Evolutionary conservation across 2,329 filamentous ascomycete genomes (phyloP).

Genomic region (Microsporum canis): DNA sequence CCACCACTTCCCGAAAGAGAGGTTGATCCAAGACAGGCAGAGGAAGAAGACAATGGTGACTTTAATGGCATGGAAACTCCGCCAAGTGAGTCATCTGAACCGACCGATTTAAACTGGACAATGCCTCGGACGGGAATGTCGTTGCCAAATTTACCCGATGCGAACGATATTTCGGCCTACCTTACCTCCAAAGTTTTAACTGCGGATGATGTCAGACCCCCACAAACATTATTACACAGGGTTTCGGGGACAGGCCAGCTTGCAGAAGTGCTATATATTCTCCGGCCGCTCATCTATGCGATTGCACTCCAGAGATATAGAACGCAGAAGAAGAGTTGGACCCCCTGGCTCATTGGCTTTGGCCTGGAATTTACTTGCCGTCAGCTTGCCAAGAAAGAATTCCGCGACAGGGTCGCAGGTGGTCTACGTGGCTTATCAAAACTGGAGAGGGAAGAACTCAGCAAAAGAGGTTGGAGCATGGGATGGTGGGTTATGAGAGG

Average conservation of each 20-base stretch:
- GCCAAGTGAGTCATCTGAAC: constrained; percentile 28
- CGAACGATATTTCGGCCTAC: constrained; percentile 73
- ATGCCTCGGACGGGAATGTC: constrained; percentile 92
- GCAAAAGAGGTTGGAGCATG: constrained; percentile 76
- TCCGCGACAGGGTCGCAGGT: constrained; percentile 52
- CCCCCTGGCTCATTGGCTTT: constrained; percentile 80
- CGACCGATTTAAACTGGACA: constrained; percentile 52
- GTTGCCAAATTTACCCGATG: constrained; percentile 69
- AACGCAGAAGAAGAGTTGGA: constrained; percentile 68
- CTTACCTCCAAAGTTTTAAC: constrained; percentile 82
- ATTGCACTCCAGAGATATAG: constrained; percentile 64
- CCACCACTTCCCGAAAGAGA: constrained; percentile 81
- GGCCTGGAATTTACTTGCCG: constrained; percentile 77
- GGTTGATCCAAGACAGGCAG: constrained; percentile 52
- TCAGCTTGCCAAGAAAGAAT: constrained; percentile 63
- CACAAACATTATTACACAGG: constrained; percentile 71
- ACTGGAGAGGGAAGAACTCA: constrained; percentile 81
- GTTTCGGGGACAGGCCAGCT: constrained; percentile 60
- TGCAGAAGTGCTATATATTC: constrained; percentile 83
- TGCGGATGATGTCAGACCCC: constrained; percentile 91
- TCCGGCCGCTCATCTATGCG: constrained; percentile 80
- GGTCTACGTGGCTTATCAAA: constrained; percentile 67
- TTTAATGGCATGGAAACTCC: constrained; percentile 40
- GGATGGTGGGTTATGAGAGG: constrained; percentile 95
- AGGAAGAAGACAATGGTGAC: constrained; percentile 42